Percentiles rank a stretch among this genome's conserved stretches.
phyloP scores from a whole-genome alignment of 1,139 yeast genomes.

The Hemisphaericaspora subhashii region DNA sequence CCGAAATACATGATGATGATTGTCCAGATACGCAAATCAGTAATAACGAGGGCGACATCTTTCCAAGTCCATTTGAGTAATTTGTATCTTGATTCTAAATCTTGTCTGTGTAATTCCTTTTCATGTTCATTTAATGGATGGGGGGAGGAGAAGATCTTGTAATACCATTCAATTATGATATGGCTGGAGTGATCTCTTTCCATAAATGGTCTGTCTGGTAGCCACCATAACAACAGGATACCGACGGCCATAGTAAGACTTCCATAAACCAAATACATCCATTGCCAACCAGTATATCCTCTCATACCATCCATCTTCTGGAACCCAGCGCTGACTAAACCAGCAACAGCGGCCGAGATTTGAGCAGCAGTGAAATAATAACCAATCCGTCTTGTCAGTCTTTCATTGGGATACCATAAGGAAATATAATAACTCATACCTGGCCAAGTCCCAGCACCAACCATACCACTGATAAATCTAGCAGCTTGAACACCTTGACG shows the following conservation, averaged over 20 bases:
- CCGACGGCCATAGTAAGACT: constrained; percentile 69
- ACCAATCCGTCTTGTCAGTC: constrained; percentile 79
- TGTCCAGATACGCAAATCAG: constrained; percentile 77
- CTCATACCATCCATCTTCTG: constrained; percentile 73
- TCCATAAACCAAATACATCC: constrained; percentile 83
- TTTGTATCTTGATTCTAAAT: constrained; percentile 49
- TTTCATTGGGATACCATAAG: constrained; percentile 81
- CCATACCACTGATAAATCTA: constrained; percentile 73
- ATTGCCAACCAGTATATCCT: constrained; percentile 82
- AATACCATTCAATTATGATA: constrained; percentile 20
- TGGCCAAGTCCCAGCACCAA: constrained; percentile 94
- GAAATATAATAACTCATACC: constrained; percentile 85
- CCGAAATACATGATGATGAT: constrained; percentile 86
- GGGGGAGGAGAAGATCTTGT: constrained; percentile 33
- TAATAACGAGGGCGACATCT: constrained; percentile 56
- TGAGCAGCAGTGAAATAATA: constrained; percentile 92
- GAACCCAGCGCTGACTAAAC: constrained; percentile 83
- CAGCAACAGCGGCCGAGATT: constrained; percentile 81
- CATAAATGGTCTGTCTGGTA: constrained; percentile 66
- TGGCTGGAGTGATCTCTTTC: constrained; percentile 14
- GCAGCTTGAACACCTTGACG: constrained; percentile 66
- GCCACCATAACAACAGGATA: constrained; percentile 72
- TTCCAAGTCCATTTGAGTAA: constrained; percentile 57
- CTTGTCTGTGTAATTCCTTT: constrained; percentile 57
- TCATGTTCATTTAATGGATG: constrained; percentile 59